Evolutionary conservation across 257 asterid genomes (phyloP).

Genomic region (Catharanthus roseus): DNA sequence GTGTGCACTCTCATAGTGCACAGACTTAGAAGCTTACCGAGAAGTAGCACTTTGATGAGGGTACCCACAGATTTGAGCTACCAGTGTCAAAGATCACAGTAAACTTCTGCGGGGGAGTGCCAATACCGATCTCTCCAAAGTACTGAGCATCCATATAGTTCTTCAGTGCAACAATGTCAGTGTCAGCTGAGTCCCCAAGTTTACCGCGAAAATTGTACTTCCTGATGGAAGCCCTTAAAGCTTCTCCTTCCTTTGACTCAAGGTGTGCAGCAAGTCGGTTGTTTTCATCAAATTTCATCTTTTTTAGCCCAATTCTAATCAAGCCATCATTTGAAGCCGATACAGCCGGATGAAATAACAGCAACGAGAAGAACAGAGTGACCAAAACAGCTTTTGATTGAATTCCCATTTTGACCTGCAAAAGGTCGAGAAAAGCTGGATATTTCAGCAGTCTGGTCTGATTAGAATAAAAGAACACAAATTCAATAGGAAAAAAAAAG

Average conservation of each 20-base stretch:
- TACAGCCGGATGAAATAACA: slow-evolving; percentile 50
- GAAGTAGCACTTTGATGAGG: slow-evolving; percentile 83
- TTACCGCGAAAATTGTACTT: slow-evolving; percentile 50
- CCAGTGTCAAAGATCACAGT: slow-evolving; percentile 96
- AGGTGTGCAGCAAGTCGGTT: slow-evolving; percentile 68
- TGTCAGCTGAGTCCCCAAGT: slow-evolving; percentile 47
- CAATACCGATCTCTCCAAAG: slow-evolving; percentile 89
- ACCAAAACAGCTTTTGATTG: slow-evolving; percentile 26
- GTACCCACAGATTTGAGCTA: slow-evolving; percentile 97
- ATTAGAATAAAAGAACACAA: background rate
- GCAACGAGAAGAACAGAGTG: slow-evolving; percentile 41
- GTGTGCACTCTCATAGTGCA: too few species aligned
- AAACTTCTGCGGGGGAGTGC: slow-evolving; percentile 82
- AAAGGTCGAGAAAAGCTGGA: background rate
- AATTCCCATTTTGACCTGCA: slow-evolving; percentile 59
- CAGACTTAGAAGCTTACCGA: slow-evolving; percentile 50
- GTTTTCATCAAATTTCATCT: slow-evolving; percentile 65
- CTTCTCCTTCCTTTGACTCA: slow-evolving; percentile 58
- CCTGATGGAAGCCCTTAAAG: slow-evolving; percentile 54
- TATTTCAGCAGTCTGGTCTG: background rate
- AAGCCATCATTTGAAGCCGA: slow-evolving; percentile 68
- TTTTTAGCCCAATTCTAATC: slow-evolving; percentile 73
- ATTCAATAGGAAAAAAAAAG: background rate
- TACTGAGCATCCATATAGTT: slow-evolving; percentile 98
- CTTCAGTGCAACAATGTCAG: slow-evolving; percentile 73